phyloP scores from a whole-genome alignment of 73 alveolate species.

The Effrenium voratum region DNA sequence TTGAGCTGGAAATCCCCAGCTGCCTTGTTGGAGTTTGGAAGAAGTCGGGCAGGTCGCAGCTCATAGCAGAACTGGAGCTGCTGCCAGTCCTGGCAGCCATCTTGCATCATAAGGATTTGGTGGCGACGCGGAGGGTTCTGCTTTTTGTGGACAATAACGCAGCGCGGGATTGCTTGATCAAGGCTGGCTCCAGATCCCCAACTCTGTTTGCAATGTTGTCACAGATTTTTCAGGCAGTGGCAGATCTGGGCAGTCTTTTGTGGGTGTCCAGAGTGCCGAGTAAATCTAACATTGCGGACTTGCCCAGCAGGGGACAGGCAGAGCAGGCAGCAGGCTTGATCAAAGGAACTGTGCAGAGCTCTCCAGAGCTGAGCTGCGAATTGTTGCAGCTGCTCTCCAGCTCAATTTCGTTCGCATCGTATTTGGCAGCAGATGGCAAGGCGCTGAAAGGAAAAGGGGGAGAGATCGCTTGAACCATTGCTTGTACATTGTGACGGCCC shows the following conservation, averaged over 20 bases:
- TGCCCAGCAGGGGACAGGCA: neutral
- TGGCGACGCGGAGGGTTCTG: neutral
- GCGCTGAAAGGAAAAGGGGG: too few species aligned
- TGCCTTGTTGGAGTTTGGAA: neutral
- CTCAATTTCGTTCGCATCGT: too few species aligned
- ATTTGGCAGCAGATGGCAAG: too few species aligned
- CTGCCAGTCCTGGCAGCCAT: neutral
- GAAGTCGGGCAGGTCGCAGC: neutral
- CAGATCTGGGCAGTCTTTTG: too few species aligned
- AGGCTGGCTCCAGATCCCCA: neutral
- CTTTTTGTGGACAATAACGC: slow-evolving; percentile 5
- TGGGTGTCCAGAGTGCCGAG: neutral
- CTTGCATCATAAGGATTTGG: too few species aligned
- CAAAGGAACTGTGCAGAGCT: too few species aligned
- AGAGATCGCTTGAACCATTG: too few species aligned
- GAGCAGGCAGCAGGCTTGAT: too few species aligned
- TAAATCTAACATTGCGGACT: neutral
- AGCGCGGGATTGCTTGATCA: neutral
- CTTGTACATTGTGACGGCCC: too few species aligned
- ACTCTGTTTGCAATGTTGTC: neutral
- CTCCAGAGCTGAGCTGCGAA: too few species aligned
- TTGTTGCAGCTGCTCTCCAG: too few species aligned
- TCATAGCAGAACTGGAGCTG: slow-evolving; percentile 38
- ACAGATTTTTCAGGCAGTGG: neutral
- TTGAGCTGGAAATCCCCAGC: neutral